Base-by-base conservation (phyloP, 148 eudicot genomes). In the Spergularia bocconei region DNA sequence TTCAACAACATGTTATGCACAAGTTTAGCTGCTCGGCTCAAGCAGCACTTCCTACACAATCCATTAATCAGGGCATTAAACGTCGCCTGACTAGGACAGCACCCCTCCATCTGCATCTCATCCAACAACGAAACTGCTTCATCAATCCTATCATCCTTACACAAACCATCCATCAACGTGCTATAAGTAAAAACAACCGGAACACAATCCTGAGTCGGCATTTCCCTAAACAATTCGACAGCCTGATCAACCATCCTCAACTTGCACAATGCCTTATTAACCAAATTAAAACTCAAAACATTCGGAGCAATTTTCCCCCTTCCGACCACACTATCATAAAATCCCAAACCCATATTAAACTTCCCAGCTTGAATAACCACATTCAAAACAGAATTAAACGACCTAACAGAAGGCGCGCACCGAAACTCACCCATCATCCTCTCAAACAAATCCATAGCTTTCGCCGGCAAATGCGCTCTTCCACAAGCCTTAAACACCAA, bases 61-160 rank as follows among this genome's bases (percentile, higher is more conserved):
- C 91, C 98, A 78, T 84, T 84, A 60, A 94, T 88, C 64, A 94
- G 75, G 13, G 88, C 90, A 82, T 94, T 94, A 81, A 88, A 94
- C 0, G 91, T 84, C 41, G 81, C 84, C 0, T 86, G 75, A 78
- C 41, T 85, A 1, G 98, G 96, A 79, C 73, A 80, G 70, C 96
- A 88, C 9, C 97, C 98, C 79, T 94, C 97, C 62, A 89, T 74
- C 72, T 90, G 98, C 98, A 94, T 94, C 85, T 94, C 98, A 84
- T 94, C 98, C 81, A 94, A 84, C 84, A 94, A 78, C 4, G 84
- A 78, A 54, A 92, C 90, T 0, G 93, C 97, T 73, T 94, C 97
- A 53, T 94, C 92, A 64, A 90, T 87, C 62, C 97, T 87, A 66
- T 67, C 80, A 57, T 82, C 86, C 79, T 89, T 91, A 66, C 97